Conservation (phyloP, 495 filamentous ascomycete genomes). For the Podospora tetraspora region DNA sequence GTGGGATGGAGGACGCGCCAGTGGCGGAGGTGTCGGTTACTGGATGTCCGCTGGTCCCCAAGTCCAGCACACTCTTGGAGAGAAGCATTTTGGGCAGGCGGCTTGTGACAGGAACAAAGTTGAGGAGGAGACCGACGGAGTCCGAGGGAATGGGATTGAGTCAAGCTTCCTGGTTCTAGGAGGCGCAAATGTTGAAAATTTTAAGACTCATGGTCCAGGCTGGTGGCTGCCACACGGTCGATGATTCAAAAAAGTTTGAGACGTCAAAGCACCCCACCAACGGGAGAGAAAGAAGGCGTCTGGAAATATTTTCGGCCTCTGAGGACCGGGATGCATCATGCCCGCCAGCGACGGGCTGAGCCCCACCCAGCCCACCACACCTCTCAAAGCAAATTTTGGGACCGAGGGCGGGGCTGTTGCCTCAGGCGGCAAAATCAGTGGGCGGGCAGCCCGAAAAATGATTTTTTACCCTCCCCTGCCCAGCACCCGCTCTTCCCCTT, state of each 20-base stretch:
- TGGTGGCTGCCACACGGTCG: background rate
- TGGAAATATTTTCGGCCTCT: background rate
- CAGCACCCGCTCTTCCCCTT: constrained; percentile 25
- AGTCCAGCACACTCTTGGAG: constrained; percentile 14
- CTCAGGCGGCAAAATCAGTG: constrained; percentile 28
- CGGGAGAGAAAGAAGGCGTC: background rate
- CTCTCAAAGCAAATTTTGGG: constrained; percentile 9
- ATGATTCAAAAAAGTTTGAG: background rate
- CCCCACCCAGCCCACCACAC: constrained; percentile 7
- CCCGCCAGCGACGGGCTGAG: background rate
- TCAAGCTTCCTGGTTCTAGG: background rate
- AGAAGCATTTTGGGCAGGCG: constrained; percentile 20
- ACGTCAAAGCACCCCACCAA: background rate
- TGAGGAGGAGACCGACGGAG: background rate
- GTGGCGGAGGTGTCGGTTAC: constrained; percentile 11
- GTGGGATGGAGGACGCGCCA: constrained; percentile 49
- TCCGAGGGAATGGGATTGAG: background rate
- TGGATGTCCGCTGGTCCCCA: constrained; percentile 17
- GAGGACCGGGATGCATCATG: background rate
- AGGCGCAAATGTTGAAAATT: background rate
- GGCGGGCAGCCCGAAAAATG: constrained; percentile 19
- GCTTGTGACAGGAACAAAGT: background rate
- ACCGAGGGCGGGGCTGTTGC: constrained; percentile 23
- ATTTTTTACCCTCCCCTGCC: constrained; percentile 26
- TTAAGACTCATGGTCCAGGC: background rate